Evolutionary conservation across 1,139 yeast genomes (phyloP).

Genomic region (Sugiyamaella xylanicola): DNA sequence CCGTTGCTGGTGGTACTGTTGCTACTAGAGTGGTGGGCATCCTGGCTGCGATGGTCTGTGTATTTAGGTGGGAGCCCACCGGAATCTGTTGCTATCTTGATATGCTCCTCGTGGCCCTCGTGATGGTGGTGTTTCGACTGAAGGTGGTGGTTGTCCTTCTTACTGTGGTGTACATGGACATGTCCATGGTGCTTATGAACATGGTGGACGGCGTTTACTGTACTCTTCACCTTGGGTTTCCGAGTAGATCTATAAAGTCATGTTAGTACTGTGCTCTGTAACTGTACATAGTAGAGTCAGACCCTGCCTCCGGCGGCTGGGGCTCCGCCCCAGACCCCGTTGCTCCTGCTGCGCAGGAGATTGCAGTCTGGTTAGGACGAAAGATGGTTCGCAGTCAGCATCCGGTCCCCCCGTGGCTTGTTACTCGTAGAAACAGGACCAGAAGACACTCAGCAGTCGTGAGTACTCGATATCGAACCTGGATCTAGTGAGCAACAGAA

Average conservation of each 20-base stretch:
- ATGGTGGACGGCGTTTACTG: constrained; percentile 1
- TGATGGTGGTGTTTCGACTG: constrained; percentile 20
- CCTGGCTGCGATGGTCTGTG: constrained; percentile 2
- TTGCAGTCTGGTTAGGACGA: no score
- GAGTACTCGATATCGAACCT: no score
- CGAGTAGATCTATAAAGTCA: constrained; percentile 1
- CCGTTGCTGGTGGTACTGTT: background rate
- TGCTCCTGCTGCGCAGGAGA: no score
- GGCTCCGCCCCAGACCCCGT: background rate
- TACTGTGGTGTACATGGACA: constrained; percentile 18
- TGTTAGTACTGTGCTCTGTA: background rate
- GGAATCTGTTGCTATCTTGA: constrained; percentile 1
- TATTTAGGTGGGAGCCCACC: constrained; percentile 1
- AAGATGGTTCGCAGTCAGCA: no score
- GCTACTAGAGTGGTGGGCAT: background rate
- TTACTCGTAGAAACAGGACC: no score
- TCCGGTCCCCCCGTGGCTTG: no score
- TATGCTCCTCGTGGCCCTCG: constrained; percentile 20
- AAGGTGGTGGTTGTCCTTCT: constrained; percentile 23
- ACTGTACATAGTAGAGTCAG: background rate
- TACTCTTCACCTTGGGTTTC: constrained; percentile 7
- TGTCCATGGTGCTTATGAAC: constrained; percentile 13
- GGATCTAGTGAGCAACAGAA: no score
- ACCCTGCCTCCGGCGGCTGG: background rate
- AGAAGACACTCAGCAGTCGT: no score